phyloP scores from a whole-genome alignment of 2,329 filamentous ascomycete genomes.

The Phialemonium atrogriseum region DNA sequence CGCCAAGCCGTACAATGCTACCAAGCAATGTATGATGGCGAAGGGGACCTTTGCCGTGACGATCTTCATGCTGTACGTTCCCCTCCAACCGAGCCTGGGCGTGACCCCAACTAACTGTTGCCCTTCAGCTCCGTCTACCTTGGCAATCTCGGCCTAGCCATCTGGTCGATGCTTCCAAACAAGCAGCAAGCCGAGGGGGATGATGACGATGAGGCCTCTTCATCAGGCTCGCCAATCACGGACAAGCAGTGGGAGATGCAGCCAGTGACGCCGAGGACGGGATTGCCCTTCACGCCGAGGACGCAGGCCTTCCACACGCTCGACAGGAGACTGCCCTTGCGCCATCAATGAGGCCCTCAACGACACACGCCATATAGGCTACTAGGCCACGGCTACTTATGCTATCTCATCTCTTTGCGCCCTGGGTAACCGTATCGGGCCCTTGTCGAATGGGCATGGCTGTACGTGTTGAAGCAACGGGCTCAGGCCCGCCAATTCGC shows the following conservation, averaged over 20 bases:
- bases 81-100: too few species aligned
- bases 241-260: conserved; percentile 51
- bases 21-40: conserved; percentile 57
- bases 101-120: too few species aligned
- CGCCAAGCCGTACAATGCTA: conserved; percentile 43
- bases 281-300: conserved; percentile 51
- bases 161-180: conserved; percentile 51
- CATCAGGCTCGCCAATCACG: conserved; percentile 18
- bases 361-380: too few species aligned
- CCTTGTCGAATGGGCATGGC: too few species aligned
- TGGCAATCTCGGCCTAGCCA: conserved; percentile 47
- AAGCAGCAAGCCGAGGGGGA: conserved; percentile 38
- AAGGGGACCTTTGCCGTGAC: conserved; percentile 59
- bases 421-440: too few species aligned
- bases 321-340: conserved; percentile 47
- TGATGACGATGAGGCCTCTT: conserved; percentile 29
- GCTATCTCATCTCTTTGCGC: too few species aligned
- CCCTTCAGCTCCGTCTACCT: conserved; percentile 56
- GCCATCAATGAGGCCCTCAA: too few species aligned
- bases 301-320: conserved; percentile 60
- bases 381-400: too few species aligned
- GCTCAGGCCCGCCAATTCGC: too few species aligned
- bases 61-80: conserved; percentile 58
- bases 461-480: too few species aligned
- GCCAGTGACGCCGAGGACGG: conserved; percentile 11